phyloP scores from a whole-genome alignment of 1,139 yeast species.

The Taiozyma sp. region DNA sequence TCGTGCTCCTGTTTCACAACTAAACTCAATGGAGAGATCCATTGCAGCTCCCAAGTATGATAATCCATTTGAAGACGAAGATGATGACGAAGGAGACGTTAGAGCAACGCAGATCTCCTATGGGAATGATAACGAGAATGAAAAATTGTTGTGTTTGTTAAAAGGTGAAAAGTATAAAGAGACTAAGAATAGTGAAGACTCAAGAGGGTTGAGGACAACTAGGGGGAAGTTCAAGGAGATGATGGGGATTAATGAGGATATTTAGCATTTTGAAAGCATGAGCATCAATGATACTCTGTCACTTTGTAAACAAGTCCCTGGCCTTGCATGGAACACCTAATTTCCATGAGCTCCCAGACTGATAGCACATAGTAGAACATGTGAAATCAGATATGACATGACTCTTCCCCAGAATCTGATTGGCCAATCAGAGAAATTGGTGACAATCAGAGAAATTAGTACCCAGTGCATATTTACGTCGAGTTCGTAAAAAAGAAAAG shows the following conservation, averaged over 20 bases:
- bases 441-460: no score
- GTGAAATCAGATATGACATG: no score
- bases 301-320: no score
- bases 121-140: conserved; percentile 1
- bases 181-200: not conserved
- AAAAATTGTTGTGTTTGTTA: not conserved
- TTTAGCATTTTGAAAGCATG: not conserved
- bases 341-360: no score
- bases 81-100: not conserved
- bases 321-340: no score
- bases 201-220: not conserved
- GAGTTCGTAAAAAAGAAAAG: no score
- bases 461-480: no score
- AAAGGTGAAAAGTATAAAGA: not conserved
- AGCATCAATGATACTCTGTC: no score
- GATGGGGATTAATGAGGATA: not conserved
- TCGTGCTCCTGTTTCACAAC: conserved; percentile 31
- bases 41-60: not conserved
- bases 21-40: conserved; percentile 15
- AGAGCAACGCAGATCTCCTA: conserved; percentile 9
- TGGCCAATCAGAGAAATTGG: no score
- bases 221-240: not conserved
- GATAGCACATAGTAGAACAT: no score
- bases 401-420: no score
- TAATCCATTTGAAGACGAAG: conserved; percentile 6